Evolutionary conservation across 75 land plant genomes (phyloP), one percentile per base, ranked within the genome.

Genomic region (Selaginella moellendorffii): DNA sequence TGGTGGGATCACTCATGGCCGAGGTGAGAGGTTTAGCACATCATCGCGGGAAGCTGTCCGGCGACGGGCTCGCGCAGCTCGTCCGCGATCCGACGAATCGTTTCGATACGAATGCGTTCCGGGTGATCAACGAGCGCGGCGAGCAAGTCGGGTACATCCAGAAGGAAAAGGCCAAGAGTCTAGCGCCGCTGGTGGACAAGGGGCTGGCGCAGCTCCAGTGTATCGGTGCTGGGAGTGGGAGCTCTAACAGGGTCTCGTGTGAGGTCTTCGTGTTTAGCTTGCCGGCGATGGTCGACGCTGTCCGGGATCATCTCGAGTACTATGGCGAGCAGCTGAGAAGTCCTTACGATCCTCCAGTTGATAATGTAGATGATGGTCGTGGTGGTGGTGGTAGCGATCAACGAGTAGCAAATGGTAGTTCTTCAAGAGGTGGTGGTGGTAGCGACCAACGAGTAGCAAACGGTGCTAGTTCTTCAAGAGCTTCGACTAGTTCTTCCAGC

Each of bases 141-240:
- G 62, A 64, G 29, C n/a, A 91, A 30, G 92, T 91, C 28, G 97
- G 97, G 28, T 81, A 91, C 67, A 66, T 91, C 23, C 88, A 91
- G 65, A 71, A 86, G 29, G 1, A 53, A 12, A 82, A 68, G 22
- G 88, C 97, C 1, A 71, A 67, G 10, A 75, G 73, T 54, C 78
- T 91, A 24, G 72, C 97, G 0, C 88, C 97, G 0, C 67, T 84
- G 29, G 62, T 87, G 27, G 97, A 91, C 63, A 25, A 70, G 31
- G 17, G 65, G 19, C 19, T 73, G n/a, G 51, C 66, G 75, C 26
- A 25, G 66, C 24, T 82, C 2, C 83, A 86, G 58, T 90, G 81
- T 0, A 82, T 85, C n/a, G 12, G 86, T 86, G 14, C 85, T 27
- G 74, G 64, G 1, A 71, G 69, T 54, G 67, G 65, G 17, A 77